Conservation (phyloP, 1,284 basidiomycete species). For the Trichosporon sp. region DNA sequence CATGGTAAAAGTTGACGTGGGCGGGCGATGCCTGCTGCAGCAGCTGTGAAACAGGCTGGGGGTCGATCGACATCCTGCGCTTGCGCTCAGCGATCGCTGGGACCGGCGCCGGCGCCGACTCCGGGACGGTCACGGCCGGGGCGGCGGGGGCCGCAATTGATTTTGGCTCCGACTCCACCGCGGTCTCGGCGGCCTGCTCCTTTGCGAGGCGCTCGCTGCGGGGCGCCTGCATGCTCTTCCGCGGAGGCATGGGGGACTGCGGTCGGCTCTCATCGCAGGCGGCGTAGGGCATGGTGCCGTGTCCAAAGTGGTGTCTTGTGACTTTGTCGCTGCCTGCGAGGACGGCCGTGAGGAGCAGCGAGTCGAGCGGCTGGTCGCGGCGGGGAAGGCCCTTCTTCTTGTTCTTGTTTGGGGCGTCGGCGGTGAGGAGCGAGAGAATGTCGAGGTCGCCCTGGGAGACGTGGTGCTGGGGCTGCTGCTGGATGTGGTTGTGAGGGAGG, state of each 20-base stretch:
- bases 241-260: conserved; percentile 22
- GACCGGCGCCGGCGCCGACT: not conserved
- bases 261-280: conserved; percentile 42
- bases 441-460: conserved; percentile 38
- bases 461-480: conserved; percentile 48
- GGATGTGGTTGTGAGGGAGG: conserved; percentile 56
- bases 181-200: conserved; percentile 12
- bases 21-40: conserved; percentile 34
- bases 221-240: conserved; percentile 41
- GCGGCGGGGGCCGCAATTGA: not conserved
- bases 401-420: conserved; percentile 14
- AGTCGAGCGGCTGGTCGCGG: conserved; percentile 33
- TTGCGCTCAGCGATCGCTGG: conserved; percentile 15
- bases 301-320: conserved; percentile 45
- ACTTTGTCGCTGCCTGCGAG: conserved; percentile 41
- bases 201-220: conserved; percentile 33
- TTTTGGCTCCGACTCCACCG: conserved; percentile 3
- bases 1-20: conserved; percentile 15
- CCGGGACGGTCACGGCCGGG: not conserved
- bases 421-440: conserved; percentile 38
- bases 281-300: conserved; percentile 42
- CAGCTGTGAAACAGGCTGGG: conserved; percentile 35
- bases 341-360: conserved; percentile 44
- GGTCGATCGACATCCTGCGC: conserved; percentile 44
- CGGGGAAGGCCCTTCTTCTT: conserved; percentile 4